phyloP scores from a whole-genome alignment of 2,329 filamentous ascomycete species.

The Grosmannia penicillata region DNA sequence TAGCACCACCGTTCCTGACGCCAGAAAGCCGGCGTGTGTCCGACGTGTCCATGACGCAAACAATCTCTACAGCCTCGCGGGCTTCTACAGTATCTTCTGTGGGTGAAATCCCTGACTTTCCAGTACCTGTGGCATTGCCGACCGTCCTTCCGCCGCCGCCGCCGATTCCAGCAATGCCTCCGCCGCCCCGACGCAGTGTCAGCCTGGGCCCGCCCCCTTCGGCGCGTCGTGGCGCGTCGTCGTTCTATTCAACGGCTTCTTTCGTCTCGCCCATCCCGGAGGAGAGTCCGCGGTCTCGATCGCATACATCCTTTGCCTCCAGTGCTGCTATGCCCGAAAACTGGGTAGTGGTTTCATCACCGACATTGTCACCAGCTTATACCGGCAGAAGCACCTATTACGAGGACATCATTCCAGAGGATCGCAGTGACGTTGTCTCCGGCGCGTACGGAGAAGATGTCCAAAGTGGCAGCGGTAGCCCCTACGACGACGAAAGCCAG shows the following conservation, averaged over 20 bases:
- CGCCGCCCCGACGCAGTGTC: constrained; percentile 29
- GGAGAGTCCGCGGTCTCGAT: constrained; percentile 43
- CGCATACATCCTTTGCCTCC: constrained; percentile 53
- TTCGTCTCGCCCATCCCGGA: constrained; percentile 65
- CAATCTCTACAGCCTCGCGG: constrained; percentile 30
- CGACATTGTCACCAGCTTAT: constrained; percentile 28
- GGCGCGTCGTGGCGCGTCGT: constrained; percentile 43
- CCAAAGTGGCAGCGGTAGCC: neutral
- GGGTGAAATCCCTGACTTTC: constrained; percentile 46
- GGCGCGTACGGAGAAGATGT: constrained; percentile 35
- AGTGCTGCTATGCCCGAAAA: constrained; percentile 57
- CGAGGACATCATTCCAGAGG: constrained; percentile 33
- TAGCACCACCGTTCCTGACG: no score
- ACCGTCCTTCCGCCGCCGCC: constrained; percentile 11
- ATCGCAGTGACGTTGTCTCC: constrained; percentile 21
- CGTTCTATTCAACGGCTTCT: constrained; percentile 50
- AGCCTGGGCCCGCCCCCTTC: constrained; percentile 46
- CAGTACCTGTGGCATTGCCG: constrained; percentile 23
- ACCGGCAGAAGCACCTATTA: constrained; percentile 27
- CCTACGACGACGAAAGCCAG: constrained; percentile 40
- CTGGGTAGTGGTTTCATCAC: constrained; percentile 38
- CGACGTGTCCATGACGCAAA: constrained; percentile 26
- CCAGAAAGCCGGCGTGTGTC: no score
- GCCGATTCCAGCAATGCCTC: constrained; percentile 6
- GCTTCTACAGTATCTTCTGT: constrained; percentile 37